Evolutionary conservation across 139 green algal genomes (phyloP), one percentile per base, ranked within the genome.

Genomic region (Chlorella sp.): DNA sequence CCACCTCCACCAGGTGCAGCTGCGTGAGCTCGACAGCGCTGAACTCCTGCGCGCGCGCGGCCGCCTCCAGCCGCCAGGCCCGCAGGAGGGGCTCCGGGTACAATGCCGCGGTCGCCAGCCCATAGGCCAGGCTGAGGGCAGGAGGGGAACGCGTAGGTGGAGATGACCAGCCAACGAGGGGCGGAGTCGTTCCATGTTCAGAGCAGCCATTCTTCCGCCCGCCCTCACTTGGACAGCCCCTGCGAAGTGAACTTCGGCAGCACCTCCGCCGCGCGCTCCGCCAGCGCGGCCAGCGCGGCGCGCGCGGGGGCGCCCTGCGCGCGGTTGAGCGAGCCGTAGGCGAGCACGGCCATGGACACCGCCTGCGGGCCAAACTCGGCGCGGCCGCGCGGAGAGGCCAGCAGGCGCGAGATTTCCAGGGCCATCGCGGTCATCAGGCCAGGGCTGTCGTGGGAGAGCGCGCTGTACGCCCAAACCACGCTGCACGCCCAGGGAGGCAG

Each of bases 1-100:
- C 66, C 41, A 74, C 38, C 60, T 82, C 67, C 60, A 78, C 67
- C 38, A 74, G 61, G 31, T 77, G 67, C 48, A 84, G 79, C 79
- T 84, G 74, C n/a, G 64, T 63, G 12, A 84, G 67, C 74, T 84
- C 79, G 3, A 56, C n/a, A 3, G n/a, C n/a, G 5, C 31, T 46
- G 41, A 74, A 69, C 14, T 45, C 8, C 25, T 38, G 45, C 19
- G 38, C 45, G 9, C 14, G 11, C 29, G 36, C 48, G 6, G 36
- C 73, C n/a, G 46, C 46, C 8, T 35, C 23, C 35, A 25, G 11
- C 27, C 61, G 60, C 73, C 73, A 79, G 35, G 53, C 53, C 23
- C 73, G 60, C 36, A 79, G 12, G 5, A 79, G 42, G 46, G 62
- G 71, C 56, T 41, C 56, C 0, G 71, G 71, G 71, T 77, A 77